These are phyloP conservation scores for Chrysopogon serrulatus DNA, from an alignment of 176 grass and related monocot species.

Conservation along the genomic window DNA sequence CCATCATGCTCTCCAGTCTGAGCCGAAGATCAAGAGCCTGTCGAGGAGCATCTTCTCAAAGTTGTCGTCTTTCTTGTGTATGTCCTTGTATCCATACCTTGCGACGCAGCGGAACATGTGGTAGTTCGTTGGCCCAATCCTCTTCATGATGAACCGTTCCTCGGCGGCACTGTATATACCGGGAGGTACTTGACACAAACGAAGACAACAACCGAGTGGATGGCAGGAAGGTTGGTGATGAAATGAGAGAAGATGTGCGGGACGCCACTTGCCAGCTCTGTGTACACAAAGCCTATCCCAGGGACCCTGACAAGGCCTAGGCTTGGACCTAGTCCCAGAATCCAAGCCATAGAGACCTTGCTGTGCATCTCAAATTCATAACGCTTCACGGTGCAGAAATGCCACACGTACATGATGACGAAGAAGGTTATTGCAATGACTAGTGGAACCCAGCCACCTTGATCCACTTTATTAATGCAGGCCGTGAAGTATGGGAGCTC, in stretches of 20 bases:
- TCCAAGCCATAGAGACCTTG: conserved; percentile 72
- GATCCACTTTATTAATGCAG: conserved; percentile 57
- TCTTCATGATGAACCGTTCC: conserved; percentile 55
- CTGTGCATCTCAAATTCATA: conserved; percentile 69
- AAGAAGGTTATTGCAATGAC: conserved; percentile 48
- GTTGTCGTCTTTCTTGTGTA: conserved; percentile 58
- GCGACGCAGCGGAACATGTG: conserved; percentile 68
- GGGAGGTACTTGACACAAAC: conserved; percentile 67
- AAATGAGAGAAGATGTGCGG: conserved; percentile 76
- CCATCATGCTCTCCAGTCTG: conserved; percentile 59
- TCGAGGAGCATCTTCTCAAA: conserved; percentile 67
- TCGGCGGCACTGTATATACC: conserved; percentile 51
- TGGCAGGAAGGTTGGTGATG: conserved; percentile 70
- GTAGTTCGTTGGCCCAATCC: conserved; percentile 50
- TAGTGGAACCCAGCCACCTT: conserved; percentile 83
- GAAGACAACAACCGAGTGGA: conserved; percentile 65
- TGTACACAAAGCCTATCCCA: conserved; percentile 70
- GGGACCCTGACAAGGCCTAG: conserved; percentile 73
- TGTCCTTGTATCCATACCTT: conserved; percentile 78
- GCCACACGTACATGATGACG: conserved; percentile 68
- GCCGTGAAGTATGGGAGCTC: conserved; percentile 61
- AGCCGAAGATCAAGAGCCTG: conserved; percentile 42
- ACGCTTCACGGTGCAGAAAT: conserved; percentile 61
- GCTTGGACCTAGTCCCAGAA: conserved; percentile 57
- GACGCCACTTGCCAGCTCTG: conserved; percentile 53